phyloP scores from a whole-genome alignment of 345 rosid species.

The Camelina laxa region DNA sequence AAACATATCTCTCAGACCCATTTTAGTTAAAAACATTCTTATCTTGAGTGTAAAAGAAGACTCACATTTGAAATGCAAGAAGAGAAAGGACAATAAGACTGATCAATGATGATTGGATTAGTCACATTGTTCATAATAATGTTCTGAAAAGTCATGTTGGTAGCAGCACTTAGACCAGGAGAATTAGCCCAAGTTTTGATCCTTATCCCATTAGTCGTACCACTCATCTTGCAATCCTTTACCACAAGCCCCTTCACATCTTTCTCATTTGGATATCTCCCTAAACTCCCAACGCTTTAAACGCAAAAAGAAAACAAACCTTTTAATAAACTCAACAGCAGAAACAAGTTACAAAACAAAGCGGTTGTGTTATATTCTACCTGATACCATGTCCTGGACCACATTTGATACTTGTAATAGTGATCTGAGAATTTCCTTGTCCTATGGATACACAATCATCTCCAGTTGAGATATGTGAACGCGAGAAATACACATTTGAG shows the following conservation, averaged over 20 bases:
- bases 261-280: constrained; percentile 56
- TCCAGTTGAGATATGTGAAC: constrained; percentile 54
- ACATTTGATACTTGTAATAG: constrained; percentile 46
- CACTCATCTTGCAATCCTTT: constrained; percentile 53
- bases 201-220: constrained; percentile 59
- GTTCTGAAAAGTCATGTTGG: constrained; percentile 62
- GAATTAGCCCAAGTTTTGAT: constrained; percentile 74
- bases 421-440: constrained; percentile 47
- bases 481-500: constrained; percentile 35
- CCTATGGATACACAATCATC: constrained; percentile 64
- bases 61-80: constrained; percentile 55
- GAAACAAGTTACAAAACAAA: background rate
- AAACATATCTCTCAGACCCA: constrained; percentile 7
- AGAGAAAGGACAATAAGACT: constrained; percentile 58
- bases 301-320: constrained; percentile 15
- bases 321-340: background rate
- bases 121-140: constrained; percentile 56
- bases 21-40: background rate
- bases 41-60: constrained; percentile 6
- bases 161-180: constrained; percentile 57
- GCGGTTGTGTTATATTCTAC: constrained; percentile 18
- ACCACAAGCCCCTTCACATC: constrained; percentile 58
- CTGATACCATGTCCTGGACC: constrained; percentile 55
- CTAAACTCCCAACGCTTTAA: constrained; percentile 62
- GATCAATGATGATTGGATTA: constrained; percentile 66